Evolutionary conservation across 768 basidiomycete genomes (phyloP).

Genomic region (Lactarius sanguifluus): DNA sequence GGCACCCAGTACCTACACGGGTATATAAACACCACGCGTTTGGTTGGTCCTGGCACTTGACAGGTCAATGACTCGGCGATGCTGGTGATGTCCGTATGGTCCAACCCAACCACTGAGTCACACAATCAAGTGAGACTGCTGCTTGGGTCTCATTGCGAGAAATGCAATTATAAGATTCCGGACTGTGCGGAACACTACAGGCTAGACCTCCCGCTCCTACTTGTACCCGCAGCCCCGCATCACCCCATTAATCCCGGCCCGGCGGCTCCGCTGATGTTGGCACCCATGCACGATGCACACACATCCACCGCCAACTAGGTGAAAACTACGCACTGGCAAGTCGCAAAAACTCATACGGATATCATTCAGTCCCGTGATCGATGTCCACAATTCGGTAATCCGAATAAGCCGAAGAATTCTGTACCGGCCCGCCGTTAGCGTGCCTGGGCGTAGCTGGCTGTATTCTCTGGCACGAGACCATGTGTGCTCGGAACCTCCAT

Average conservation of each 20-base stretch:
- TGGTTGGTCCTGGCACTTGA: not conserved
- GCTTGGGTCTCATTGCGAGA: not conserved
- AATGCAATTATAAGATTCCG: not conserved
- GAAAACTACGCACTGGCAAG: too few species aligned
- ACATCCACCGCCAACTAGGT: not conserved
- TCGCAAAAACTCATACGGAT: not conserved
- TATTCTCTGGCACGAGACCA: too few species aligned
- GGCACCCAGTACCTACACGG: not conserved
- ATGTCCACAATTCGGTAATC: not conserved
- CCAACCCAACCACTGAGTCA: not conserved
- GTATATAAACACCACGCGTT: slow-evolving; percentile 5
- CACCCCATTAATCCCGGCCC: not conserved
- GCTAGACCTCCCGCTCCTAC: too few species aligned
- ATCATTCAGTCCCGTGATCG: not conserved
- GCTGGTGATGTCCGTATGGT: not conserved
- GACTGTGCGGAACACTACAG: not conserved
- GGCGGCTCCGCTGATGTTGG: not conserved
- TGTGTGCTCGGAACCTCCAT: too few species aligned
- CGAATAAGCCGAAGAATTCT: not conserved
- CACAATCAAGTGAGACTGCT: not conserved
- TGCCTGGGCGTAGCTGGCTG: too few species aligned
- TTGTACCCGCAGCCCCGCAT: not conserved
- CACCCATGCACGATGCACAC: not conserved
- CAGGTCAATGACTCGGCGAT: not conserved
- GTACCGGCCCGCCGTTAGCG: not conserved